A percentile compares a stretch with the other conserved stretches of the same genome.
Conservation (phyloP, 495 filamentous ascomycete genomes). For the Talaromyces liani region DNA sequence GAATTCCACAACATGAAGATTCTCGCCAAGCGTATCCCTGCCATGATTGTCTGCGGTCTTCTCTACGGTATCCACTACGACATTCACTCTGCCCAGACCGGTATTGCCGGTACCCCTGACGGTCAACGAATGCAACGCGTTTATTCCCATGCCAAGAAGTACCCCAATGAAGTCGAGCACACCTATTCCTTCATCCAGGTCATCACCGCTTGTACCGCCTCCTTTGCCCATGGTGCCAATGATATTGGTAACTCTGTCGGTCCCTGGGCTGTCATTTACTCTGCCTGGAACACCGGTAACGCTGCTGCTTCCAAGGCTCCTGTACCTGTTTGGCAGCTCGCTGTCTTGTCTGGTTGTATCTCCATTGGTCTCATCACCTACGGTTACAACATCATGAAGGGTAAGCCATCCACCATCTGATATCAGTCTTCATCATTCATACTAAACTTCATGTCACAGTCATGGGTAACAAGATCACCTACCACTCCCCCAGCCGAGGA, state of each 20-base stretch:
- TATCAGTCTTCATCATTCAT: too few species aligned
- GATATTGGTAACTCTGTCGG: slow-evolving; percentile 73
- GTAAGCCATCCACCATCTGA: slow-evolving; percentile 18
- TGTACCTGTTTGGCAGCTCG: slow-evolving; percentile 55
- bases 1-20: slow-evolving; percentile 57
- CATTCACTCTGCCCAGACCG: slow-evolving; percentile 61
- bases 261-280: slow-evolving; percentile 62
- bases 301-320: slow-evolving; percentile 38
- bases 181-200: slow-evolving; percentile 70
- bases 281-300: slow-evolving; percentile 52
- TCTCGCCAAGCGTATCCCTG: slow-evolving; percentile 51
- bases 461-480: slow-evolving; percentile 63
- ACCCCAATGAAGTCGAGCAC: slow-evolving; percentile 71
- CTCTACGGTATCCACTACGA: slow-evolving; percentile 68
- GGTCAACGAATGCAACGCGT: slow-evolving; percentile 56
- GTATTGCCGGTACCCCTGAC: slow-evolving; percentile 57
- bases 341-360: slow-evolving; percentile 44
- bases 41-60: slow-evolving; percentile 43
- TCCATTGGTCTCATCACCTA: slow-evolving; percentile 54
- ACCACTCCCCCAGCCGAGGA: slow-evolving; percentile 54
- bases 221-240: slow-evolving; percentile 76
- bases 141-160: slow-evolving; percentile 53
- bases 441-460: slow-evolving; percentile 24
- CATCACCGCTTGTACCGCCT: slow-evolving; percentile 65
- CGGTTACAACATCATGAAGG: slow-evolving; percentile 65